Evolutionary conservation across 768 basidiomycete genomes (phyloP), one percentile per base, ranked within the genome.

Genomic region (Podaxis sp.): DNA sequence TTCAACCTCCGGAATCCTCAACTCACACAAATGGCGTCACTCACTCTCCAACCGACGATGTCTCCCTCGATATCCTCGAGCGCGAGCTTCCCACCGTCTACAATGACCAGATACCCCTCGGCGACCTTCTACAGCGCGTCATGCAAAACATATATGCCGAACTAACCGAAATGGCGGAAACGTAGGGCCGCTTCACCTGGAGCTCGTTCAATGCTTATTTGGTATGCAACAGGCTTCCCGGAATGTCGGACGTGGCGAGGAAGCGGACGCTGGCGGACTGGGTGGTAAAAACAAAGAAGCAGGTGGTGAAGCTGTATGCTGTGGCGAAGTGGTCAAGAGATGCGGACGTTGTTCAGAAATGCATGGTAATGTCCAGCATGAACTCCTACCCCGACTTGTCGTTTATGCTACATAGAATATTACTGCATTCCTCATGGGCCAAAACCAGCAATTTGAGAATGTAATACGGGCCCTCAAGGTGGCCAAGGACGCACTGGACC

Each of bases 231-330:
- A 88, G 86, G 16, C 83, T 93, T 77, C 91, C 90, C 47, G 87
- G 88, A 68, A 90, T 89, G 88, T 91, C 90, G 13, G 91, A 93
- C 67, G 75, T 74, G 21, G 88, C 86, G 53, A 83, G 93, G 55
- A 95, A 95, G 68, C 85, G 90, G 37, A 85, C 82, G 16, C 74
- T 95, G 35, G 91, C 91, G 2, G 92, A 95, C 65, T 95, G 90
- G 84, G 92, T 93, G 0, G 89, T 93, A n/a, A 87, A 88, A 70
- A 91, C 83, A 4, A 91, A 95, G 73, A 90, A 93, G 67, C 93
- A 96, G 67, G 84, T 93, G 36, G 88, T 93, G 32, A 95, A 95
- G 71, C 74, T 95, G 13, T 92, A 93, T 67, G 94, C 93, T 10
- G 82, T 94, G 28, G 82, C 83, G 6, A 90, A 93, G 66, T 97